Conservation (phyloP, 208 protist genomes). For the Wallacemonas sp. region DNA sequence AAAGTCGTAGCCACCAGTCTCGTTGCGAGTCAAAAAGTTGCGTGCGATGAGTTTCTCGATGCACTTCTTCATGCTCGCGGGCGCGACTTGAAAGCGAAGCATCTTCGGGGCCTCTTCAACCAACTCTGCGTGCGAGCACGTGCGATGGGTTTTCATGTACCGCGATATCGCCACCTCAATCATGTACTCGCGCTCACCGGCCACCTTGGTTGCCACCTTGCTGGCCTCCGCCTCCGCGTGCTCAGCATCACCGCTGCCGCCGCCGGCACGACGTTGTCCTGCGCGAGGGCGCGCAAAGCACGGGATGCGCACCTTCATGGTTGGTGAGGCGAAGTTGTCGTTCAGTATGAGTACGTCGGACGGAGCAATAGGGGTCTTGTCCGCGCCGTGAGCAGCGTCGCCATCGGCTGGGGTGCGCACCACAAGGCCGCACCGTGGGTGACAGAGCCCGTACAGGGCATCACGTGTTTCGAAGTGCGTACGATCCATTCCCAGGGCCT, state of each 20-base stretch:
- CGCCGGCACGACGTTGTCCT: slow-evolving; percentile 7
- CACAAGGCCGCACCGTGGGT: slow-evolving; percentile 40
- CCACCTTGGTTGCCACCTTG: slow-evolving; percentile 65
- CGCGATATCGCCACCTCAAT: slow-evolving; percentile 93
- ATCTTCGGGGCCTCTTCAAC: slow-evolving; percentile 68
- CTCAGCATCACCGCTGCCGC: slow-evolving; percentile 28
- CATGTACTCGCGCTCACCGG: slow-evolving; percentile 78
- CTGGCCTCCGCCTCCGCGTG: slow-evolving; percentile 78
- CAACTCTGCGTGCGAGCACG: slow-evolving; percentile 81
- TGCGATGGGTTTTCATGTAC: slow-evolving; percentile 91
- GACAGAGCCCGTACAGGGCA: slow-evolving; percentile 54
- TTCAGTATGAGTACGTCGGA: slow-evolving; percentile 42
- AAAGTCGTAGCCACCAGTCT: slow-evolving; percentile 84
- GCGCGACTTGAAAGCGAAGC: slow-evolving; percentile 87
- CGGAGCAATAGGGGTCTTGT: slow-evolving; percentile 9
- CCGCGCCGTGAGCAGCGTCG: not conserved
- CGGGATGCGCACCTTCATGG: slow-evolving; percentile 38
- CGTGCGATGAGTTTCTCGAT: slow-evolving; percentile 95
- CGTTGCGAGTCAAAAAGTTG: slow-evolving; percentile 91
- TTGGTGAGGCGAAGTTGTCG: slow-evolving; percentile 31
- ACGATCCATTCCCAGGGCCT: slow-evolving; percentile 57
- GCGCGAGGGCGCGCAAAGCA: slow-evolving; percentile 18
- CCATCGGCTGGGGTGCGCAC: slow-evolving; percentile 15
- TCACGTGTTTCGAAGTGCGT: slow-evolving; percentile 31
- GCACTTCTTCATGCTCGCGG: slow-evolving; percentile 87